A percentile compares a stretch with the other conserved stretches of the same genome.
These are phyloP conservation scores for Xanthoceras sorbifolium DNA, from an alignment of 345 rosid genomes.

Conservation along the genomic window DNA sequence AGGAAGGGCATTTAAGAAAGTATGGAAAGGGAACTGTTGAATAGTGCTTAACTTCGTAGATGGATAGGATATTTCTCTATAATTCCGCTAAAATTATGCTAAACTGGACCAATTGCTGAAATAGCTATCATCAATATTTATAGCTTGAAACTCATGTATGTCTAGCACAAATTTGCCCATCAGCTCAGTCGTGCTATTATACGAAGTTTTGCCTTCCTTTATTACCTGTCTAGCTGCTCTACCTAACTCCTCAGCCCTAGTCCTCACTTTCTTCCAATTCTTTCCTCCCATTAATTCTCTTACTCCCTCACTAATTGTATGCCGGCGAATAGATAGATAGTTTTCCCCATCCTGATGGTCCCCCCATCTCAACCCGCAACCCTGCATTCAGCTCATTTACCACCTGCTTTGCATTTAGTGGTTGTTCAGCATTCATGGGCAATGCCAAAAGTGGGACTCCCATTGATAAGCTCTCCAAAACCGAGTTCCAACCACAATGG, in stretches of 20 bases:
- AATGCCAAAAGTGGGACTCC: constrained; percentile 5
- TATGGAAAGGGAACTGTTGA: background rate
- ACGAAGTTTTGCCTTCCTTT: constrained; percentile 2
- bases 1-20: background rate
- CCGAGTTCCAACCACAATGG: constrained; percentile 33
- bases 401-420: constrained; percentile 6
- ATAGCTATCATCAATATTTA: background rate
- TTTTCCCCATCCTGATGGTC: constrained; percentile 4
- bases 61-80: background rate
- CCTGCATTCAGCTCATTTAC: background rate
- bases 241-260: background rate
- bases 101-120: background rate
- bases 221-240: background rate
- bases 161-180: background rate
- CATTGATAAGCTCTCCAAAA: constrained; percentile 10
- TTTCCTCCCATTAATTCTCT: background rate
- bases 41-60: background rate
- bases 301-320: background rate
- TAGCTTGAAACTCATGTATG: background rate
- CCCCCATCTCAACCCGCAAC: background rate
- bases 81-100: background rate
- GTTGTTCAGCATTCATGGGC: background rate
- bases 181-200: constrained; percentile 4
- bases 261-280: background rate
- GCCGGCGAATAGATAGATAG: background rate